Conservation (phyloP, 2,329 filamentous ascomycete genomes). For the Beauveria brongniartii region DNA sequence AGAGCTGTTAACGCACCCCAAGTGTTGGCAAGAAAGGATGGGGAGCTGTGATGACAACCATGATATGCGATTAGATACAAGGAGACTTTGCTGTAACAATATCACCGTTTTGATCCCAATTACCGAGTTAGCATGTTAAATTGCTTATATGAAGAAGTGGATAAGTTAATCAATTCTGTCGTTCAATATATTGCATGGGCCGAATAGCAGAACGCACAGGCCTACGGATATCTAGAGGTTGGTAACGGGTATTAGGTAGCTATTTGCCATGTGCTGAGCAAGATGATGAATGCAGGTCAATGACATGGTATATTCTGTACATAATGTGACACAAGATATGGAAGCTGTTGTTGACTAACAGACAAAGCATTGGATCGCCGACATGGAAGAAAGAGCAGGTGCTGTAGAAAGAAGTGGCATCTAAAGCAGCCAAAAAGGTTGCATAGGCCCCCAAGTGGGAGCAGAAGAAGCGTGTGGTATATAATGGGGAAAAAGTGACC, state of each 20-base stretch:
- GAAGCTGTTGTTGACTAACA: neutral
- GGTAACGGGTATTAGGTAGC: neutral
- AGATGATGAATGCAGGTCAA: neutral
- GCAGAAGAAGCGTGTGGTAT: neutral
- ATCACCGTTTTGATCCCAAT: slow-evolving; percentile 5
- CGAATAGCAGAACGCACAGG: neutral
- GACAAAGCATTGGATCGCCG: neutral
- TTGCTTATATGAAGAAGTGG: neutral
- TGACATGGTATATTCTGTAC: neutral
- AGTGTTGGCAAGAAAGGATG: neutral
- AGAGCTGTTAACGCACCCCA: slow-evolving; percentile 15
- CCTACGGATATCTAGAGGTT: neutral
- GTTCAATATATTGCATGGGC: neutral
- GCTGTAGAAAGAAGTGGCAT: neutral
- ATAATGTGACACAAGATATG: neutral
- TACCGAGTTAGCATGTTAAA: neutral
- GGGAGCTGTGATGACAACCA: neutral
- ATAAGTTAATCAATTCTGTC: neutral
- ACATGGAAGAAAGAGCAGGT: neutral
- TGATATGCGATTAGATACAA: neutral
- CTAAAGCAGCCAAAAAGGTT: neutral
- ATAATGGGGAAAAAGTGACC: neutral
- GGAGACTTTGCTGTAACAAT: slow-evolving; percentile 9
- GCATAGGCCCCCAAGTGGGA: neutral
- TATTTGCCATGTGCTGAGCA: neutral